phyloP scores from a whole-genome alignment of 495 filamentous ascomycete genomes.

The Cudoniella acicularis region DNA sequence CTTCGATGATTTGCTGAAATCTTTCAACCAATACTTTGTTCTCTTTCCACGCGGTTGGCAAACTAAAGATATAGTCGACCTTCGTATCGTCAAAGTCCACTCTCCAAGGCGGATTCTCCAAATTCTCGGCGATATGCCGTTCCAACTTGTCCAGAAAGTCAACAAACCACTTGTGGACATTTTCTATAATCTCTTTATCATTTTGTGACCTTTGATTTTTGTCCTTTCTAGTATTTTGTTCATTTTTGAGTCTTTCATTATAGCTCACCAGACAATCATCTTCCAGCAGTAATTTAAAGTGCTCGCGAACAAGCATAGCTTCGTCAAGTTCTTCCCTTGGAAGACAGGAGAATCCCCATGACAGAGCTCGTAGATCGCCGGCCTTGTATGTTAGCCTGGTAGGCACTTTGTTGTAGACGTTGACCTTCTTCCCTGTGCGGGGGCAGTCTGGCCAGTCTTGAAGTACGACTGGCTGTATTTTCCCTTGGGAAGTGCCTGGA shows the following conservation, averaged over 20 bases:
- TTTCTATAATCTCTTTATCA: not conserved
- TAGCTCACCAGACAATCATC: not conserved
- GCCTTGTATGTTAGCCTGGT: constrained; percentile 2
- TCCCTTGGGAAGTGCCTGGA: not conserved
- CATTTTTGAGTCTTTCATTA: not conserved
- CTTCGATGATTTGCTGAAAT: not conserved
- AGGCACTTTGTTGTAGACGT: not conserved
- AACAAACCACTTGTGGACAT: not conserved
- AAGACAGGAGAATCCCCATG: constrained; percentile 1
- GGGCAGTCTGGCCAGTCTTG: not conserved
- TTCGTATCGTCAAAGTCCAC: not conserved
- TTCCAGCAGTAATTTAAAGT: constrained; percentile 2
- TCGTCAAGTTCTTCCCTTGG: not conserved
- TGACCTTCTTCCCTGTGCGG: not conserved
- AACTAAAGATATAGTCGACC: constrained; percentile 4
- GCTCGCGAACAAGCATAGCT: not conserved
- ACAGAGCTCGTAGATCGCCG: not conserved
- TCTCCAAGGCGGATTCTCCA: not conserved
- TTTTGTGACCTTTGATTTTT: no score
- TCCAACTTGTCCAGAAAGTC: not conserved
- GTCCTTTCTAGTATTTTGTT: not conserved
- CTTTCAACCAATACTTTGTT: not conserved
- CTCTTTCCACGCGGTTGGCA: constrained; percentile 2
- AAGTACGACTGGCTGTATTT: not conserved
- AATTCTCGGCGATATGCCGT: not conserved